Percentiles rank a stretch among this genome's conserved stretches.
Evolutionary conservation across 1,139 yeast species (phyloP).

Genomic region (Blastobotrys raffinosifermentans): DNA sequence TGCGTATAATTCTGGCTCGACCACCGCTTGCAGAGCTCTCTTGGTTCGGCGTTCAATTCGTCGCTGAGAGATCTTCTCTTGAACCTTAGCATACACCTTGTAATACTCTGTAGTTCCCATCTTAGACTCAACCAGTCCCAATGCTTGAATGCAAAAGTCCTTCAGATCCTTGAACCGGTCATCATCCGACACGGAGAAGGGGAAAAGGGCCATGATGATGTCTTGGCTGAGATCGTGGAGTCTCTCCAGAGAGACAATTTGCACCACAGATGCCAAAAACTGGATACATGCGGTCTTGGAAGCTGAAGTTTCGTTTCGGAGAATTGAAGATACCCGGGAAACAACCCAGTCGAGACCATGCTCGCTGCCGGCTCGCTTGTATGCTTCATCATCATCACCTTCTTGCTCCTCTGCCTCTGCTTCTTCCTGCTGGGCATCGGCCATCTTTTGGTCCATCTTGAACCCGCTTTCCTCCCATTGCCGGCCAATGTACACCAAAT

Average conservation of each 20-base stretch:
- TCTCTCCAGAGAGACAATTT: slow-evolving; percentile 17
- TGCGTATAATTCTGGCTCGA: slow-evolving; percentile 78
- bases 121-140: slow-evolving; percentile 60
- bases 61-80: slow-evolving; percentile 51
- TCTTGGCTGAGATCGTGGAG: slow-evolving; percentile 22
- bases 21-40: slow-evolving; percentile 69
- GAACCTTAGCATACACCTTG: slow-evolving; percentile 56
- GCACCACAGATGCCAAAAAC: slow-evolving; percentile 30
- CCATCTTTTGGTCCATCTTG: slow-evolving; percentile 26
- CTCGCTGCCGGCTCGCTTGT: slow-evolving; percentile 16
- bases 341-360: slow-evolving; percentile 59
- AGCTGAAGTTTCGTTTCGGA: slow-evolving; percentile 58
- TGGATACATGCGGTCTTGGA: slow-evolving; percentile 59
- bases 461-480: slow-evolving; percentile 53
- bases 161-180: slow-evolving; percentile 47
- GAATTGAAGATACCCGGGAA: slow-evolving; percentile 51
- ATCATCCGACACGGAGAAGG: slow-evolving; percentile 42
- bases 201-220: slow-evolving; percentile 54
- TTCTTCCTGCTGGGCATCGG: slow-evolving; percentile 17
- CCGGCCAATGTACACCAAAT: slow-evolving; percentile 55
- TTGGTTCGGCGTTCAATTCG: slow-evolving; percentile 73
- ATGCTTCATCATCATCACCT: slow-evolving; percentile 25
- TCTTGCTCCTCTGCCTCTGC: slow-evolving; percentile 24
- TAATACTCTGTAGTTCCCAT: slow-evolving; percentile 72
- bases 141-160: slow-evolving; percentile 59